These are phyloP conservation scores for Amoeboaphelidium protococcarum DNA, from an alignment of 371 early-diverging fungal genomes.

Conservation along the genomic window DNA sequence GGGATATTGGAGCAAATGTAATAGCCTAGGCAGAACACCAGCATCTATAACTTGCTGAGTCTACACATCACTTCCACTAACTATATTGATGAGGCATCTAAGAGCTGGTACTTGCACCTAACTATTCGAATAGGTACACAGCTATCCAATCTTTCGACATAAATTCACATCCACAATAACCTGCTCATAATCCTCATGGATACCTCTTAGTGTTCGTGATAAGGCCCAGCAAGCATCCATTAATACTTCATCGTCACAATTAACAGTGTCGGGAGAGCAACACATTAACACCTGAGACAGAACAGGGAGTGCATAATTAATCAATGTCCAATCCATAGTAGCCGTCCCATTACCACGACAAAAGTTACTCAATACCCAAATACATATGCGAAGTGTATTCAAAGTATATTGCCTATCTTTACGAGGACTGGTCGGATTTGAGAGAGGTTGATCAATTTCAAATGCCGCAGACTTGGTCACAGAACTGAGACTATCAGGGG, in stretches of 20 bases:
- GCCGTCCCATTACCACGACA: conserved; percentile 80
- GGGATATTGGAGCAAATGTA: conserved; percentile 44
- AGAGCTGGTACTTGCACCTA: conserved; percentile 92
- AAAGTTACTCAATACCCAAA: conserved; percentile 97
- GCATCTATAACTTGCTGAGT: conserved; percentile 76
- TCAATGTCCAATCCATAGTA: not conserved
- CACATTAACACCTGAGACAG: not conserved
- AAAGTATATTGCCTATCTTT: conserved; percentile 41
- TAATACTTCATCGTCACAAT: conserved; percentile 73
- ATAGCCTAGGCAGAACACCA: conserved; percentile 58
- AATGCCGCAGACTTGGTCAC: no score
- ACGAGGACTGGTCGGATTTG: no score
- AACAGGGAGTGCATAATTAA: not conserved
- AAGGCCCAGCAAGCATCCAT: conserved; percentile 98
- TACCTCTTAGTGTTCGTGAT: conserved; percentile 22
- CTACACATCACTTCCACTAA: conserved; percentile 92
- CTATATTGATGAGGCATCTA: conserved; percentile 96
- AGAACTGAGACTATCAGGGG: no score
- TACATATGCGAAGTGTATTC: conserved; percentile 90
- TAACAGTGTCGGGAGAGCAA: not conserved
- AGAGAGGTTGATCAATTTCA: no score
- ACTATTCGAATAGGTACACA: not conserved
- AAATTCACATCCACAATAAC: conserved; percentile 2
- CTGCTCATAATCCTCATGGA: conserved; percentile 4
- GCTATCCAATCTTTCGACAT: conserved; percentile 1